phyloP scores from a whole-genome alignment of 1,284 basidiomycete species.

The Farysia itapuensis region DNA sequence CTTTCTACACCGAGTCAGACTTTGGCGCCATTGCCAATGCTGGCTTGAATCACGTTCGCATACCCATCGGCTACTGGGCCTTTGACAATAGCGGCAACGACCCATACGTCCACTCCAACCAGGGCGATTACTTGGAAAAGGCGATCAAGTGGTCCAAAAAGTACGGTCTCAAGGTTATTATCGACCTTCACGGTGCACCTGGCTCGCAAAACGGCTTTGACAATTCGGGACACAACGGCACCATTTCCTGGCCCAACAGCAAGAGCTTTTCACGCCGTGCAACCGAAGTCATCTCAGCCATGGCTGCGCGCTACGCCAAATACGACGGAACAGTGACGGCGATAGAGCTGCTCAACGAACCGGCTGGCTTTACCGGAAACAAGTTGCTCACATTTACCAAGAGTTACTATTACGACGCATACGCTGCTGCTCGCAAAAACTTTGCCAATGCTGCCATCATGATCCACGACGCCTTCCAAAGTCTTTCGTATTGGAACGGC shows the following conservation, averaged over 20 bases:
- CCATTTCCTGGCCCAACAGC: conserved; percentile 73
- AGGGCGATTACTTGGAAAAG: conserved; percentile 63
- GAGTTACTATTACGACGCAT: conserved; percentile 35
- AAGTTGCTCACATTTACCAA: conserved; percentile 32
- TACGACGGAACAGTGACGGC: conserved; percentile 49
- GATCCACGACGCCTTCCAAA: conserved; percentile 84
- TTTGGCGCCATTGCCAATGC: conserved; percentile 67
- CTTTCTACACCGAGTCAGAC: conserved; percentile 78
- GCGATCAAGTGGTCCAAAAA: conserved; percentile 78
- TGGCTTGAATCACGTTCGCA: conserved; percentile 70
- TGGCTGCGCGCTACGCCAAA: conserved; percentile 51
- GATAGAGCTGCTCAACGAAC: conserved; percentile 57
- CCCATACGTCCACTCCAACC: conserved; percentile 81
- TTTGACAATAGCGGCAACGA: conserved; percentile 78
- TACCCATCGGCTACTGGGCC: conserved; percentile 92
- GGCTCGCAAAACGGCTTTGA: conserved; percentile 61
- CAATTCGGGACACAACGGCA: conserved; percentile 70
- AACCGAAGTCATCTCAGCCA: conserved; percentile 68
- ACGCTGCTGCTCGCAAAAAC: conserved; percentile 30
- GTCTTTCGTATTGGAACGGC: conserved; percentile 72
- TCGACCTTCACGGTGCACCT: conserved; percentile 69
- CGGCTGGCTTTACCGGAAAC: conserved; percentile 29
- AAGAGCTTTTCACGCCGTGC: conserved; percentile 72
- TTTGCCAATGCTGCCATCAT: conserved; percentile 60
- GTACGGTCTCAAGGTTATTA: conserved; percentile 77